Base-by-base conservation (phyloP, 2,329 filamentous ascomycete species). In the Polychaeton citri region DNA sequence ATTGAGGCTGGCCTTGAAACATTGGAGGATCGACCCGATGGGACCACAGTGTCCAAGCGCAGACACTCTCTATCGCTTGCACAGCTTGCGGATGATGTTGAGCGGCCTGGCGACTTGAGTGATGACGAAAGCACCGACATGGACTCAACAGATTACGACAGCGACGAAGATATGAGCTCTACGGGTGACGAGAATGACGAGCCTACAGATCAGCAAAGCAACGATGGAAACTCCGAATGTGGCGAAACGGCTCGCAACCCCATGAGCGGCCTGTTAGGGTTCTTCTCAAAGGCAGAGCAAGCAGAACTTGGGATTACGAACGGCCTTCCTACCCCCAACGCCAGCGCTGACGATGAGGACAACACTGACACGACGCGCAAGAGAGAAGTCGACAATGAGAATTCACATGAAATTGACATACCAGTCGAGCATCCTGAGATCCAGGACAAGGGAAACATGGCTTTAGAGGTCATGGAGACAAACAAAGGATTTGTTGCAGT, bases 91-190 rank as follows among this genome's bases (percentile, higher is more conserved):
- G 60, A 62, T 12, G 61, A 47, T 35, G 60, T 55, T 24, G 60
- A 63, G 21, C 12, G 12, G 3, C 12, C 7, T 4, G 52, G 57
- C 19, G 53, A 52, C 10, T 51, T 57, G 6, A 49, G 46, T 38
- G 52, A 46, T 40, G 55, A 61, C 36, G 60, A 60, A 33, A 61
- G 58, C 2, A 50, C 45, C 6, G 48, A 59, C 28, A 60, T 60
- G 57, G 52, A 54, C 32, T 48, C 47, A 10, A 47, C 50, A 32
- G 48, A 50, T 33, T 49, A 53, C 35, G 52, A 56, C 36, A 53
- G 50, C 34, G 54, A 57, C 30, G 56, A 59, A 36, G 51, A 58
- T 36, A 57, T 55, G 49, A 53, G 49, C 35, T 51, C 47, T 40
- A 49, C 48, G 18, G 49, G 46, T 26, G 58, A 59, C 26, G 60